These are phyloP conservation scores for Panaeolus papilionaceus DNA, from an alignment of 768 basidiomycete genomes.

Conservation along the genomic window DNA sequence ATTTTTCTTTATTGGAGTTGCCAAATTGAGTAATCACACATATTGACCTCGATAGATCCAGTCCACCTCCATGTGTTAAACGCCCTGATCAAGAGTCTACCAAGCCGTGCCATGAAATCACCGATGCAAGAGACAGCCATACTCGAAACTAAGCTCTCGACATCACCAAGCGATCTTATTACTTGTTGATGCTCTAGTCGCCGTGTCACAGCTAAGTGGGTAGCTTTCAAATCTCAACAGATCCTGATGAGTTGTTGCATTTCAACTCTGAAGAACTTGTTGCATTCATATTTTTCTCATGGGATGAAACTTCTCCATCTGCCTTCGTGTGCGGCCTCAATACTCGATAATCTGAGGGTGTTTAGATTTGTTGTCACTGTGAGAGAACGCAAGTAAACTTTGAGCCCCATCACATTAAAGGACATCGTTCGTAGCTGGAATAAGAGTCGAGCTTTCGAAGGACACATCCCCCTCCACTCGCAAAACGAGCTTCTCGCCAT, in stretches of 20 bases:
- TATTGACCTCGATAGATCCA: background rate
- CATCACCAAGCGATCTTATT: background rate
- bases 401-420: background rate
- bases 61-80: constrained; percentile 2
- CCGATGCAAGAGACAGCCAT: background rate
- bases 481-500: background rate
- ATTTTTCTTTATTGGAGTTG: background rate
- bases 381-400: background rate
- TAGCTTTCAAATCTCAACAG: background rate
- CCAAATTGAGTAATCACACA: constrained; percentile 7
- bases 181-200: background rate
- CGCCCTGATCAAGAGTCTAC: constrained; percentile 1
- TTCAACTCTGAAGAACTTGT: background rate
- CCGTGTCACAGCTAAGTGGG: background rate
- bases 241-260: too few species aligned
- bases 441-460: background rate
- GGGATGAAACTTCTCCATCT: background rate
- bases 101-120: background rate
- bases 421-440: background rate
- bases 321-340: background rate
- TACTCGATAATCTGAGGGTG: background rate
- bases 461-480: background rate
- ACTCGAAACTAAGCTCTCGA: background rate
- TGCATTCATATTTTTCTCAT: constrained; percentile 6
- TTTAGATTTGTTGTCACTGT: background rate